Evolutionary conservation across 805 yeast genomes (phyloP), one percentile per base, ranked within the genome.

Genomic region (Jamesozyma gamospora): DNA sequence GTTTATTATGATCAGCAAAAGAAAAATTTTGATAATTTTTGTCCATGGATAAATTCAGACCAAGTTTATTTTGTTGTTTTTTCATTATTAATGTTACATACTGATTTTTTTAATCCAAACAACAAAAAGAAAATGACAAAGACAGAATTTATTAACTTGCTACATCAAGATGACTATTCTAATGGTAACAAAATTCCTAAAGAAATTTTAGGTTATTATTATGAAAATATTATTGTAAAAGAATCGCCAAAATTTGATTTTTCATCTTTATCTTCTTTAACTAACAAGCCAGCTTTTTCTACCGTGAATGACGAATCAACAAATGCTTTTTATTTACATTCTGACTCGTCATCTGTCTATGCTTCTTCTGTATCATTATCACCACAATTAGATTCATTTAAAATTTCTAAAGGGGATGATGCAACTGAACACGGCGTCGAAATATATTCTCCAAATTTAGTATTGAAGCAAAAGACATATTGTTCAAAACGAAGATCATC

Each of bases 1-100:
- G 66, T 71, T 18, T 82, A 75, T 55, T 67, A 66, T 43, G 52
- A 59, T 24, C 68, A 47, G 16, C 56, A 58, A 40, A 33, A 28
- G 16, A 29, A 44, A 16, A 28, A 41, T 13, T 36, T 29, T 26
- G 37, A 32, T 5, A 36, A 28, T 5, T 40, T 31, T 32, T 43
- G 46, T 26, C 38, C 50, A 3, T 66, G 70, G 69, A 52, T 50
- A 14, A 49, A 52, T 42, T 42, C 51, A 7, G 82, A 79, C 41
- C 75, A 76, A 32, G 74, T 80, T 8, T 79, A 80, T 50, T 72
- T 79, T 35, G 52, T 80, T 11, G 67, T 77, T 1, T 82, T 77
- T 50, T 77, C 86, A 2, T 56, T 82, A 32, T 65, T 82, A 34
- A 77, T 82, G 69, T 61, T 82, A 26, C 90, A 82, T 52, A 82